These are phyloP conservation scores for Teratosphaeria pseudoeucalypti DNA, from an alignment of 2,329 filamentous ascomycete species.

Conservation along the genomic window DNA sequence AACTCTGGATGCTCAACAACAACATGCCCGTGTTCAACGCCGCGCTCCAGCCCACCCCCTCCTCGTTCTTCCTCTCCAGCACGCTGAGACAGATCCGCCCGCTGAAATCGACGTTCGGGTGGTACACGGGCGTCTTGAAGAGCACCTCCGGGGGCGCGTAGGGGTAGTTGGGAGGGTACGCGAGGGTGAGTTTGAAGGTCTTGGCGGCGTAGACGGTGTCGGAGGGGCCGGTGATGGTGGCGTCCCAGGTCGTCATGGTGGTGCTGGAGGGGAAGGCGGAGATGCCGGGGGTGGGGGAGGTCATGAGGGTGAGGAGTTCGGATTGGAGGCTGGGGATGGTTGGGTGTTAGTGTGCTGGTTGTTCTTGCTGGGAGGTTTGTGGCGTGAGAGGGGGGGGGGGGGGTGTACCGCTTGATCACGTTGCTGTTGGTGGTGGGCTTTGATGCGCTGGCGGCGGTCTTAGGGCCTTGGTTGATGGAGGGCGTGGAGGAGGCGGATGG, in stretches of 20 bases:
- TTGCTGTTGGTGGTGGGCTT: slow-evolving; percentile 28
- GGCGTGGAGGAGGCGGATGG: slow-evolving; percentile 21
- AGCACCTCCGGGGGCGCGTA: slow-evolving; percentile 83
- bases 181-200: slow-evolving; percentile 83
- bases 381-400: not conserved
- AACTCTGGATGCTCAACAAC: slow-evolving; percentile 82
- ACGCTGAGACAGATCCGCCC: slow-evolving; percentile 97
- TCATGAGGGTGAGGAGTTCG: slow-evolving; percentile 98
- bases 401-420: slow-evolving; percentile 37
- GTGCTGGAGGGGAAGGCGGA: slow-evolving; percentile 82
- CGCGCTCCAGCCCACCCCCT: slow-evolving; percentile 71
- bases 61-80: slow-evolving; percentile 50
- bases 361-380: not conserved
- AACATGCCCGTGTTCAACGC: slow-evolving; percentile 95
- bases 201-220: slow-evolving; percentile 86
- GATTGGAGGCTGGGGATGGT: slow-evolving; percentile 64
- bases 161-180: slow-evolving; percentile 86
- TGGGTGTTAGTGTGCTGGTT: not conserved
- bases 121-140: slow-evolving; percentile 98
- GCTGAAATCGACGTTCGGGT: slow-evolving; percentile 96
- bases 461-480: slow-evolving; percentile 23
- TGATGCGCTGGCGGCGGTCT: slow-evolving; percentile 13
- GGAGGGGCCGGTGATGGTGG: slow-evolving; percentile 81
- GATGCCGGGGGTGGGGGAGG: slow-evolving; percentile 81
- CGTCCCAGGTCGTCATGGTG: slow-evolving; percentile 85